Percentiles rank a stretch among this genome's conserved stretches.
These are phyloP conservation scores for Neocatenulostroma microsporum DNA, from an alignment of 2,329 filamentous ascomycete genomes.

Conservation along the genomic window DNA sequence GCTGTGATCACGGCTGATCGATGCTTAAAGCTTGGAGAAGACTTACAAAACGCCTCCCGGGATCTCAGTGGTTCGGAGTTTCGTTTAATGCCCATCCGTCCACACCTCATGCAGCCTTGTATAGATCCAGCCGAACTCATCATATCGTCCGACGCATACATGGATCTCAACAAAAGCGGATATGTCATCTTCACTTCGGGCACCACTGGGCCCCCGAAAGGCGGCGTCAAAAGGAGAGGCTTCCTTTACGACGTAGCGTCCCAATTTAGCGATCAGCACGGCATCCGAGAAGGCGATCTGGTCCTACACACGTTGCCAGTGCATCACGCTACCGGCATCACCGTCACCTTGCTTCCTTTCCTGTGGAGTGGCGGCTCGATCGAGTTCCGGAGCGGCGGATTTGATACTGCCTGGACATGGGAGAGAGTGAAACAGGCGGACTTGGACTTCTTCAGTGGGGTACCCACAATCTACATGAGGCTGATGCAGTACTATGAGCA, in stretches of 20 bases:
- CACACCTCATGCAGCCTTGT: constrained; percentile 25
- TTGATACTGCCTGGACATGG: constrained; percentile 38
- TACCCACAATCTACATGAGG: constrained; percentile 46
- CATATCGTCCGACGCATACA: constrained; percentile 34
- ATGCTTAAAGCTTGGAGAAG: constrained; percentile 25
- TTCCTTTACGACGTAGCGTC: constrained; percentile 34
- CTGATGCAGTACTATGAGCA: constrained; percentile 40
- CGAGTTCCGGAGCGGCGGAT: constrained; percentile 42
- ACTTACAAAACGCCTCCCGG: constrained; percentile 15
- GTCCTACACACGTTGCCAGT: constrained; percentile 45
- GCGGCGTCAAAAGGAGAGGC: constrained; percentile 37
- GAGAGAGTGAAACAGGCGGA: constrained; percentile 36
- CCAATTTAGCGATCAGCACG: constrained; percentile 36
- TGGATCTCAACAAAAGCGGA: constrained; percentile 34
- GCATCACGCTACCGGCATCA: constrained; percentile 45
- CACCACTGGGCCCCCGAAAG: constrained; percentile 41
- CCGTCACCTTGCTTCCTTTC: constrained; percentile 43
- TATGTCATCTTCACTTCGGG: constrained; percentile 43
- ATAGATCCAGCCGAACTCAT: constrained; percentile 30
- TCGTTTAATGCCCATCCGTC: constrained; percentile 30
- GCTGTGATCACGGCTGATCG: constrained; percentile 33
- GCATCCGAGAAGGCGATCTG: constrained; percentile 32
- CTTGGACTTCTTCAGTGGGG: constrained; percentile 44
- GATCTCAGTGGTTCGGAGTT: too few relatives aligned
- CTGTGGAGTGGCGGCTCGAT: constrained; percentile 40